A percentile compares a stretch with the other conserved stretches of the same genome.
These are phyloP conservation scores for Penicillium frequentans DNA, from an alignment of 2,329 filamentous ascomycete genomes.

Conservation along the genomic window DNA sequence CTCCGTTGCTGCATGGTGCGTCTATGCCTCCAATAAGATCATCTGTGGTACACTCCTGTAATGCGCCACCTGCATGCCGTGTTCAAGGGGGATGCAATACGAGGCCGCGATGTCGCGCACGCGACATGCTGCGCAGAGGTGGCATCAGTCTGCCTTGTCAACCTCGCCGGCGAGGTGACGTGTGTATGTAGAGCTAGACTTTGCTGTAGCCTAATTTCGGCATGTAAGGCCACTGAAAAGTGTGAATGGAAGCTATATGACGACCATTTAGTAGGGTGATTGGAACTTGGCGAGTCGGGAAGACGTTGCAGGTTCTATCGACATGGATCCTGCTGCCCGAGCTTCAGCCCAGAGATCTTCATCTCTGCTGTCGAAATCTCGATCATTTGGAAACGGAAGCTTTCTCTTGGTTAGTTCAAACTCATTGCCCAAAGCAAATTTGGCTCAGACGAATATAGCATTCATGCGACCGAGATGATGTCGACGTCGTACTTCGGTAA, in stretches of 20 bases:
- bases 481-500: neutral
- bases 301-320: neutral
- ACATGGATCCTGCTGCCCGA: neutral
- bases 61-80: slow-evolving; percentile 9
- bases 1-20: slow-evolving; percentile 3
- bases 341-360: neutral
- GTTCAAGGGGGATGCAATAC: neutral
- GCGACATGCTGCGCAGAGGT: neutral
- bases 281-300: neutral
- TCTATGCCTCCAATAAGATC: slow-evolving; percentile 4
- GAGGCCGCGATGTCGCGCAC: neutral
- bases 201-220: neutral
- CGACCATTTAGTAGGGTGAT: neutral
- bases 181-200: neutral
- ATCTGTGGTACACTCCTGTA: slow-evolving; percentile 1
- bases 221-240: neutral
- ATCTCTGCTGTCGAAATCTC: neutral
- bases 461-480: neutral
- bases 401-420: neutral
- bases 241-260: neutral
- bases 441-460: neutral
- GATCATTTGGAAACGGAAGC: neutral
- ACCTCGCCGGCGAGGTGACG: neutral
- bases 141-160: neutral
- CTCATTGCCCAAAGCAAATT: neutral